Evolutionary conservation across 257 asterid species (phyloP), one percentile per base, ranked within the genome.

Genomic region (Salvia rosmarinus): DNA sequence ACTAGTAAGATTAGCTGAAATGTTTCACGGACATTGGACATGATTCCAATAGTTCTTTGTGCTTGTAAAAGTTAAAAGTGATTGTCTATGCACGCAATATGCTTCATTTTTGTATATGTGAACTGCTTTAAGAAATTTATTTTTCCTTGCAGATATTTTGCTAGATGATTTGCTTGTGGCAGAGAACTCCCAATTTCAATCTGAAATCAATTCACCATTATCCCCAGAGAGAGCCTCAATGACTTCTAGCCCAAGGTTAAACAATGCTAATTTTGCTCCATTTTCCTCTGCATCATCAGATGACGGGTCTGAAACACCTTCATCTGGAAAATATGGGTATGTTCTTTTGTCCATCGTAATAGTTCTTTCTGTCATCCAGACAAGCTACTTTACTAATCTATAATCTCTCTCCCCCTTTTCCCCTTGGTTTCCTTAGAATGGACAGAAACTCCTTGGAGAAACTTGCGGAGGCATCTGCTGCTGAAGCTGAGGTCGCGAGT

Each of bases 401-500:
- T 60, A 14, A 37, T 51, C 74, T 44, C 67, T 75, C 60, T 72
- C 17, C 67, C 35, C 5, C 63, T 13, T 11, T 0, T 32, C 9
- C 14, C 61, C 28, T 32, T 20, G 47, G 32, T 61, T 76, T 47
- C 25, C 83, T 49, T 79, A 95, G 99, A 52, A 83, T 85, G 87
- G 89, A 91, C 81, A 81, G 77, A 67, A 82, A 84, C 77, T 95
- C 99, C 19, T 81, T 91, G 96, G 98, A 90, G 63, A 91, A 84
- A 82, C 81, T 95, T 66, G 92, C 90, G 9, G 92, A 95, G 81
- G 99, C 97, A 60, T 95, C 97, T 52, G 96, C 99, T 64, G 99
- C 99, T 43, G 99, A 95, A 87, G 99, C 99, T 55, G 93, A 91
- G 88, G 98, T 65, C 68, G 98, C 96, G 67, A 91, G 77, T 83